Conservation (phyloP, 495 filamentous ascomycete species). For the Talaromyces wortmannii region DNA sequence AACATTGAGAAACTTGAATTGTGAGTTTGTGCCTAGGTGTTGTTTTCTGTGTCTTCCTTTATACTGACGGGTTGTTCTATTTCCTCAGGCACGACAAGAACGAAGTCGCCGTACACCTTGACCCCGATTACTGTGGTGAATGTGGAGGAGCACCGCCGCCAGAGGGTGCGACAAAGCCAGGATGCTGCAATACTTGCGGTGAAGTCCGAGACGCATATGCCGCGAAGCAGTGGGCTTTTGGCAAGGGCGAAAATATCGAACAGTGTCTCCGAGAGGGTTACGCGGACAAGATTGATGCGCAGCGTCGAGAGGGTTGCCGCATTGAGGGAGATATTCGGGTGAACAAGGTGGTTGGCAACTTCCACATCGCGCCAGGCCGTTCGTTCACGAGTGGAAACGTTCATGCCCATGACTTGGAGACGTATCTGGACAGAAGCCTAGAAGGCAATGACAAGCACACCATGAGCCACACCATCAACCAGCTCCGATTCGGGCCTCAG, state of each 20-base stretch:
- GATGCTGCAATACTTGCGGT: constrained; percentile 95
- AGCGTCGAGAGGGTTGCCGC: constrained; percentile 87
- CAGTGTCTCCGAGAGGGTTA: constrained; percentile 96
- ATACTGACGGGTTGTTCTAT: not conserved
- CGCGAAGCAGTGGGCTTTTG: constrained; percentile 82
- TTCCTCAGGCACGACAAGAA: constrained; percentile 50
- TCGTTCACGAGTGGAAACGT: constrained; percentile 91
- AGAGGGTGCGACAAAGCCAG: constrained; percentile 57
- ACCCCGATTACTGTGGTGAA: constrained; percentile 85
- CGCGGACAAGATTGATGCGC: constrained; percentile 72
- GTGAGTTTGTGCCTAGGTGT: constrained; percentile 36
- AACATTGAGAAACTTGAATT: constrained; percentile 67
- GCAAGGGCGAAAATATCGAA: constrained; percentile 83
- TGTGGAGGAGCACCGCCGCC: constrained; percentile 84
- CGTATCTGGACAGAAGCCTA: constrained; percentile 63
- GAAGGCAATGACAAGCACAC: constrained; percentile 60
- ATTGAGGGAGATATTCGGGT: constrained; percentile 89
- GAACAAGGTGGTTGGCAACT: constrained; percentile 98
- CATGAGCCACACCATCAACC: constrained; percentile 86
- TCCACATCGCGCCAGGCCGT: constrained; percentile 94
- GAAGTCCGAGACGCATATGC: constrained; percentile 96
- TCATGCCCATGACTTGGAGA: constrained; percentile 95
- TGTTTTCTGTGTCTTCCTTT: not conserved
- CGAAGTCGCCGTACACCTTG: constrained; percentile 72
- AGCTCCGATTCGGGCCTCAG: constrained; percentile 88